Evolutionary conservation across 768 basidiomycete genomes (phyloP), one percentile per base, ranked within the genome.

Genomic region (Daedaleopsis nitida): DNA sequence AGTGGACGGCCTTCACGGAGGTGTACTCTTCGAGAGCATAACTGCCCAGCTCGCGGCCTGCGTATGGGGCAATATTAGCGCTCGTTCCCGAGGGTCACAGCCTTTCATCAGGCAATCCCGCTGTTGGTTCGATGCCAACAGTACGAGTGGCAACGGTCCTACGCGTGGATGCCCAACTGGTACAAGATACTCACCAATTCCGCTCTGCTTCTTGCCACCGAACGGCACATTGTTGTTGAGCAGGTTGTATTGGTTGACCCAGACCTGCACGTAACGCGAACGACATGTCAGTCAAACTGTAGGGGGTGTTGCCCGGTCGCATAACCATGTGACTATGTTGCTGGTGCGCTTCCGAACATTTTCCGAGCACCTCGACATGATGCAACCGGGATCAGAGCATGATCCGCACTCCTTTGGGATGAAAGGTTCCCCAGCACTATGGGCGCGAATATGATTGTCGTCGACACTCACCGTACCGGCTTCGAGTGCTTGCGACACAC

Each of bases 161-260:
- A 24, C 9, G 35, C 27, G 53, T 38, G 52, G 48, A 32, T 17
- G 17, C n/a, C 21, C 37, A 47, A 39, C 38, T 17, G 42, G 21
- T 35, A 19, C 23, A 52, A 45, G 34, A 19, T 32, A 75, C 82
- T 59, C 66, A 90, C 91, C 89, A 69, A 92, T 87, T 55, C 94
- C 94, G 45, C 90, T 92, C 72, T 92, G 89, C 76, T 96, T 96
- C 79, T 91, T 96, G 23, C 96, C 96, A 39, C 96, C 96, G 69
- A 98, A 98, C 1, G 96, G 96, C 48, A 94, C 88, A 60, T 96
- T 93, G 73, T 92, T 92, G 75, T 85, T 83, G 58, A 96, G 73
- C 13, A 90, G 44, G 69, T 89, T 91, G 76, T 94, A 96, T 69
- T 93, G 88, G 74, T 98, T 98, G 61, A 95, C 83, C 94, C 95